Percentiles rank a stretch among this genome's conserved stretches.
Evolutionary conservation across 2,329 filamentous ascomycete species (phyloP).

Genomic region (Aspergillus sp.): DNA sequence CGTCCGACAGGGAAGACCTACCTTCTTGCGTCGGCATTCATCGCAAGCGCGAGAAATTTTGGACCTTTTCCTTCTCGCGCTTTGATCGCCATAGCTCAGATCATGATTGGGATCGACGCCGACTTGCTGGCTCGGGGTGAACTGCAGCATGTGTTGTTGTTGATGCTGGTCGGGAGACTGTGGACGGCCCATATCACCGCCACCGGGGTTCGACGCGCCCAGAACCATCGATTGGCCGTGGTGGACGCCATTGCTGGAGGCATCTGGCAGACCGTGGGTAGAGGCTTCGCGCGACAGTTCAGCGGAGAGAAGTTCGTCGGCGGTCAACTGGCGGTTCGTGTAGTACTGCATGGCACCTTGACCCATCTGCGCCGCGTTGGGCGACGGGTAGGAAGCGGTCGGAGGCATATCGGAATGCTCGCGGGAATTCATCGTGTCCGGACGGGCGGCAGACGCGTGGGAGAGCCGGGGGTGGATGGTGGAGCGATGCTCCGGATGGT

Average conservation of each 20-base stretch:
- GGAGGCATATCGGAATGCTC: slow-evolving; percentile 45
- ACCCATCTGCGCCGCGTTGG: slow-evolving; percentile 44
- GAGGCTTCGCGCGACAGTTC: slow-evolving; percentile 49
- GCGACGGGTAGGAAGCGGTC: slow-evolving; percentile 44
- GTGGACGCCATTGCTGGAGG: slow-evolving; percentile 39
- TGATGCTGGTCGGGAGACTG: slow-evolving; percentile 39
- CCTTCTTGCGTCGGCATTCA: slow-evolving; percentile 82
- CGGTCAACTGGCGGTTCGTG: slow-evolving; percentile 43
- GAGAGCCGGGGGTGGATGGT: slow-evolving; percentile 20
- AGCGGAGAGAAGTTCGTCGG: slow-evolving; percentile 49
- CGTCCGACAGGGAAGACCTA: slow-evolving; percentile 24
- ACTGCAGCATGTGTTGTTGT: slow-evolving; percentile 42
- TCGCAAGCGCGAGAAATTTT: slow-evolving; percentile 89
- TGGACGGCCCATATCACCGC: slow-evolving; percentile 37
- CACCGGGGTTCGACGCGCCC: slow-evolving; percentile 35
- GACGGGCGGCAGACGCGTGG: slow-evolving; percentile 11
- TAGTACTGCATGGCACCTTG: slow-evolving; percentile 46
- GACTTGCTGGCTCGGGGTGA: slow-evolving; percentile 44
- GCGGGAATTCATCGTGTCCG: slow-evolving; percentile 38
- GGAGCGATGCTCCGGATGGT: slow-evolving; percentile 35
- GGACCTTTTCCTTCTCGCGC: slow-evolving; percentile 71
- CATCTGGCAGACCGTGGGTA: slow-evolving; percentile 42
- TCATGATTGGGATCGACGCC: slow-evolving; percentile 47
- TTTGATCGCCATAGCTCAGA: slow-evolving; percentile 57
- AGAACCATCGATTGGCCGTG: slow-evolving; percentile 42